Conservation (phyloP, 1,284 basidiomycete genomes). For the Sporisorium sorghi region DNA sequence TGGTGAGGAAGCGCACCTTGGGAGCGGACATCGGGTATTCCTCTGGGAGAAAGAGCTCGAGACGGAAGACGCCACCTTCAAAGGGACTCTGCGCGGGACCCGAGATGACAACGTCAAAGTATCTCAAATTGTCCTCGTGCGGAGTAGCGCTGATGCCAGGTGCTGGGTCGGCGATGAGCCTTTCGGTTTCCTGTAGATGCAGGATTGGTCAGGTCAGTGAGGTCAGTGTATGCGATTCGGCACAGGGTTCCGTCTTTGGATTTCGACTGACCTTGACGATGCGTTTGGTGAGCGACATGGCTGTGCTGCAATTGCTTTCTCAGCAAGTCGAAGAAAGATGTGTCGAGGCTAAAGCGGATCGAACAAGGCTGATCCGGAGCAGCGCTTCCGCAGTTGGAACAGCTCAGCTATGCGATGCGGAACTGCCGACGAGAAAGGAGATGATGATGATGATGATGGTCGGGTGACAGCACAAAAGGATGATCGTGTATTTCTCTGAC, state of each 20-base stretch:
- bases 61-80: conserved; percentile 85
- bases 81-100: conserved; percentile 95
- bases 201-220: background rate
- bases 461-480: background rate
- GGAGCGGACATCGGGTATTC: conserved; percentile 99
- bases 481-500: background rate
- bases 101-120: conserved; percentile 97
- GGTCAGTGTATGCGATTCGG: too few relatives aligned
- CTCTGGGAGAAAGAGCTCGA: conserved; percentile 96
- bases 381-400: background rate
- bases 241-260: too few relatives aligned
- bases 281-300: conserved; percentile 68
- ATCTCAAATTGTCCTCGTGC: conserved; percentile 96
- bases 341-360: too few relatives aligned
- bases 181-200: conserved; percentile 86
- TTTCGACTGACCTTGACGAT: conserved; percentile 65
- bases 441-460: conserved; percentile 14
- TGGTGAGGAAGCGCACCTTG: conserved; percentile 97
- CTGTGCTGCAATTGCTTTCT: background rate
- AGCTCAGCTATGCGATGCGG: conserved; percentile 1
- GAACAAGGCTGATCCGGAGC: background rate
- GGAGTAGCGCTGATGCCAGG: conserved; percentile 93
- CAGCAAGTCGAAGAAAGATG: conserved; percentile 2
- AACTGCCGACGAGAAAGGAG: conserved; percentile 1
- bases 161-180: conserved; percentile 92